Evolutionary conservation across 768 basidiomycete species (phyloP), one percentile per base, ranked within the genome.

Genomic region (Sporobolomyces roseus): DNA sequence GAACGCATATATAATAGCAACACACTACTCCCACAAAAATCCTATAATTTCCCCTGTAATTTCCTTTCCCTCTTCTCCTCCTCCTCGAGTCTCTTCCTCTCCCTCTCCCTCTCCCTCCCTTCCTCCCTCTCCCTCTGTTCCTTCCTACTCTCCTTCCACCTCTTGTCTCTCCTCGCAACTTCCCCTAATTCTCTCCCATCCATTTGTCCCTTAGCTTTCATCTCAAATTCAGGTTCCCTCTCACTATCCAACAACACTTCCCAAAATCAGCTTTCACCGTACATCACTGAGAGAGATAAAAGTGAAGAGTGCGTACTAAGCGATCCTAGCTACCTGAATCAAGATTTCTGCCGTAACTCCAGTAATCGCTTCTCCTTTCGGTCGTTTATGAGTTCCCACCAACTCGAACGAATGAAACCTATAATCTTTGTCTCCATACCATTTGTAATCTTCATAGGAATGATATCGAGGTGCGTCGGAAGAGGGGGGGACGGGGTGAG

Each of bases 261-360:
- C 17, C 9, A 41, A 4, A 21, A n/a, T 48, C 46, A 48, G 46
- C 17, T 48, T 48, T n/a, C n/a, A 17, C 46, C 46, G 12, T 21
- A 21, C n/a, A 5, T 23, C 1, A 12, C 13, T 19, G 16, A 33
- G 36, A n/a, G n/a, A 25, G 33, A n/a, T 21, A 25, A 50, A 50
- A n/a, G 38, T 41, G 10, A 41, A 17, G 13, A 48, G n/a, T n/a
- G n/a, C 70, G 2, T 27, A 73, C 67, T 74, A 76, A 17, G 75
- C 75, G 3, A 76, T 50, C 55, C 43, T 59, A 6, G 75, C 74
- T 19, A 60, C 56, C 25, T 71, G 65, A 7, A 76, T 74, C 30
- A 72, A 41, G n/a, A 76, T 76, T 51, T 74, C 72, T 6, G 74
- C 74, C 17, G 75, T 76, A 23, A 76, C 52, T 8, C 75, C 75